These are phyloP conservation scores for Sporothrix brunneoviolacea DNA, from an alignment of 2,329 filamentous ascomycete species.

Conservation along the genomic window DNA sequence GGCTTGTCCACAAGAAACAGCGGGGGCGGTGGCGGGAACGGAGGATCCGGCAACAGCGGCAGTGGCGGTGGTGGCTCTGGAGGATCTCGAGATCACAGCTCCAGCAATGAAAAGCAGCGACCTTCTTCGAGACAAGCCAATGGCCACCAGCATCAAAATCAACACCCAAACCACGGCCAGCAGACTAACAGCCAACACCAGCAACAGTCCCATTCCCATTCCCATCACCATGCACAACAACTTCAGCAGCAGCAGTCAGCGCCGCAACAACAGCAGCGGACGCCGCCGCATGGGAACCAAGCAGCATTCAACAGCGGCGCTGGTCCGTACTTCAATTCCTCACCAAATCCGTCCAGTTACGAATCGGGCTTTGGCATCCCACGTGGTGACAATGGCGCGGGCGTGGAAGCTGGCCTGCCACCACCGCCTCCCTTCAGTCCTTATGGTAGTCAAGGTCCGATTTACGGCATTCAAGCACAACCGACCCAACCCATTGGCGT, in stretches of 20 bases:
- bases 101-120: constrained; percentile 46
- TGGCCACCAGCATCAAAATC: constrained; percentile 35
- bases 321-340: constrained; percentile 47
- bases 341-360: constrained; percentile 39
- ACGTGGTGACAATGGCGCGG: constrained; percentile 46
- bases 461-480: constrained; percentile 14
- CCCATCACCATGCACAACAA: constrained; percentile 18
- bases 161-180: constrained; percentile 29
- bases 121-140: constrained; percentile 50
- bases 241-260: constrained; percentile 23
- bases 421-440: constrained; percentile 12
- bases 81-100: constrained; percentile 37
- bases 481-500: constrained; percentile 31
- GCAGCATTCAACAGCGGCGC: constrained; percentile 12
- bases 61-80: constrained; percentile 34
- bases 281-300: constrained; percentile 15
- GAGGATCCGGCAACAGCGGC: constrained; percentile 30
- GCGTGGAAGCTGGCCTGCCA: constrained; percentile 11
- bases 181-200: constrained; percentile 25
- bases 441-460: constrained; percentile 7
- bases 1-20: constrained; percentile 64
- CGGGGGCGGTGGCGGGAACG: constrained; percentile 28
- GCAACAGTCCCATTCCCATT: constrained; percentile 20
- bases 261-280: constrained; percentile 28
- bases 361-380: constrained; percentile 48